Conservation (phyloP, 2,329 filamentous ascomycete genomes). For the Verticillium isaacii region DNA sequence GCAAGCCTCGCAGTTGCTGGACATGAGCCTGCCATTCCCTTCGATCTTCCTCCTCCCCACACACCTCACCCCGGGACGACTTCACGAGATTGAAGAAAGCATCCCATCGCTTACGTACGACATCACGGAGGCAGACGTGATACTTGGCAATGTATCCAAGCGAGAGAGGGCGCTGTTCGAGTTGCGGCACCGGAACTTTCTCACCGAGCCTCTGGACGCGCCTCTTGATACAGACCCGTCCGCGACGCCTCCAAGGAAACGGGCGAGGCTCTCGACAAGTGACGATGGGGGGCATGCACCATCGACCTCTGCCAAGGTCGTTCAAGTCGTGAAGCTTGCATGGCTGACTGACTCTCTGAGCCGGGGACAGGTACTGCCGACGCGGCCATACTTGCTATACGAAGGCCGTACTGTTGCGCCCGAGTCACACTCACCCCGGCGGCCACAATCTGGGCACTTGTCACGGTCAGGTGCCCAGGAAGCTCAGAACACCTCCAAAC, state of each 20-base stretch:
- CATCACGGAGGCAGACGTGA: slow-evolving; percentile 64
- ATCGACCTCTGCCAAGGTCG: not conserved
- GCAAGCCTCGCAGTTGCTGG: not conserved
- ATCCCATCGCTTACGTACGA: slow-evolving; percentile 67
- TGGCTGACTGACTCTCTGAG: slow-evolving; percentile 54
- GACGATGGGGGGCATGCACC: not conserved
- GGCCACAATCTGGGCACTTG: not conserved
- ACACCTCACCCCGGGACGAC: slow-evolving; percentile 59
- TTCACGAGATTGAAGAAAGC: slow-evolving; percentile 59
- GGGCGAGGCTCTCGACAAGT: slow-evolving; percentile 31
- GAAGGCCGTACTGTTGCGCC: slow-evolving; percentile 33
- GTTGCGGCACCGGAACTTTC: slow-evolving; percentile 61
- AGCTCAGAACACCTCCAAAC: not conserved
- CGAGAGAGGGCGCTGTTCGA: slow-evolving; percentile 73
- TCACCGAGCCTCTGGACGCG: slow-evolving; percentile 42
- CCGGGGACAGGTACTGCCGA: slow-evolving; percentile 37
- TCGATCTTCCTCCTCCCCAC: slow-evolving; percentile 69
- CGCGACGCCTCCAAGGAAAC: slow-evolving; percentile 18
- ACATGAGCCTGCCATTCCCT: slow-evolving; percentile 36
- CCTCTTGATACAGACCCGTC: not conserved
- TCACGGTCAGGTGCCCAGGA: not conserved
- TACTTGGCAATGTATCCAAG: slow-evolving; percentile 69
- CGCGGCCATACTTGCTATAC: slow-evolving; percentile 50
- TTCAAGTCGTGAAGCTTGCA: slow-evolving; percentile 52
- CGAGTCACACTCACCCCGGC: not conserved